Evolutionary conservation across 371 early-diverging fungal genomes (phyloP).

Genomic region (Pancytospora epiphaga): DNA sequence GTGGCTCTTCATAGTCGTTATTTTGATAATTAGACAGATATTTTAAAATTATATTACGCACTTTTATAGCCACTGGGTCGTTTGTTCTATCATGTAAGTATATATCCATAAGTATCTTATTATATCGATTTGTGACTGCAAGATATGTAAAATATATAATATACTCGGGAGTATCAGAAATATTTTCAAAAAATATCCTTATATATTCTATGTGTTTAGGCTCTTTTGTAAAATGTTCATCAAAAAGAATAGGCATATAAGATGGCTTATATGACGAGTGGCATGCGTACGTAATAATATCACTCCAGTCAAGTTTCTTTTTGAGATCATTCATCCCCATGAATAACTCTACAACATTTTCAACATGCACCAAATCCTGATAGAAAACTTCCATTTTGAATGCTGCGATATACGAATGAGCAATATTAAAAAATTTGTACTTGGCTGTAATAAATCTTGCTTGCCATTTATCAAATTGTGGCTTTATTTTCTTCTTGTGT

Average conservation of each 20-base stretch:
- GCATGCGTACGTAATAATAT: slow-evolving; percentile 14
- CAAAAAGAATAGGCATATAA: slow-evolving; percentile 4
- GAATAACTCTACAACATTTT: not conserved
- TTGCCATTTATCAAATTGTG: not conserved
- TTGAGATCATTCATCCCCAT: not conserved
- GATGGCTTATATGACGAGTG: not conserved
- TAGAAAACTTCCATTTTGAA: slow-evolving; percentile 7
- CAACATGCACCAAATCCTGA: not conserved
- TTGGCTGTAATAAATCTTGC: not conserved
- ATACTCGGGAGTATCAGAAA: not conserved
- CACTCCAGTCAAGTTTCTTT: slow-evolving; percentile 3
- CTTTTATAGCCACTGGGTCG: no score
- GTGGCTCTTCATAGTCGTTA: no score
- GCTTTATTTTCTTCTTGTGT: not conserved
- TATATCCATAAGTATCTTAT: no score
- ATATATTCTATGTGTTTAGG: not conserved
- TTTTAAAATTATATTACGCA: no score
- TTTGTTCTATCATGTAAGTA: no score
- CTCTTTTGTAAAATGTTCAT: not conserved
- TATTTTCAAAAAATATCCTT: not conserved
- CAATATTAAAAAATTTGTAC: not conserved
- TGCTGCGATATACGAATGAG: not conserved
- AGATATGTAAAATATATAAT: not conserved
- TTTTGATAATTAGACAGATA: no score
- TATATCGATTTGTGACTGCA: no score